Evolutionary conservation across 345 rosid genomes (phyloP).

Genomic region (Melastoma malabathricum): DNA sequence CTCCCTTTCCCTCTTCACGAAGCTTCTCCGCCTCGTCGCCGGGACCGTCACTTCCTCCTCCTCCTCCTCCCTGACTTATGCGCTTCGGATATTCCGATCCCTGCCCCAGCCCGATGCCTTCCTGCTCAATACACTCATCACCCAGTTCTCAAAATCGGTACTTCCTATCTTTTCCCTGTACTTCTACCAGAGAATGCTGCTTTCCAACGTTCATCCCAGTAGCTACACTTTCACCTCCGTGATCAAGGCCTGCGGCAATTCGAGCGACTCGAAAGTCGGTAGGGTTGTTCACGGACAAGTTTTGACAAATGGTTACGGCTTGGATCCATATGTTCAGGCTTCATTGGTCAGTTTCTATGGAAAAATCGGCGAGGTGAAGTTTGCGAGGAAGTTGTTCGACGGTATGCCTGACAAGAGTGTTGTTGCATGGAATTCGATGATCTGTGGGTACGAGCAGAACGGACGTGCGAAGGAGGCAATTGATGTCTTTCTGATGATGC

Average conservation of each 20-base stretch:
- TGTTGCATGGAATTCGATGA: conserved; percentile 77
- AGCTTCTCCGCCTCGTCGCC: conserved; percentile 52
- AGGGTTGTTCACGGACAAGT: conserved; percentile 46
- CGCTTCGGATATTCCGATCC: conserved; percentile 35
- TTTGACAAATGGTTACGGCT: conserved; percentile 38
- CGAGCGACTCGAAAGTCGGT: conserved; percentile 34
- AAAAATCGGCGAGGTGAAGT: conserved; percentile 23
- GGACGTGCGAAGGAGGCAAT: conserved; percentile 52
- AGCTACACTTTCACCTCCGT: conserved; percentile 67
- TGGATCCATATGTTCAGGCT: conserved; percentile 52
- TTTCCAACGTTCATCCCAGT: conserved; percentile 26
- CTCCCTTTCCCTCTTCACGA: conserved; percentile 58
- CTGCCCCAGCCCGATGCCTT: conserved; percentile 55
- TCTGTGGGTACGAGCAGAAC: conserved; percentile 74
- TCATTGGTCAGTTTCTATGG: conserved; percentile 48
- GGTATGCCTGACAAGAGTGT: conserved; percentile 40
- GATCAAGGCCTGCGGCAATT: conserved; percentile 53
- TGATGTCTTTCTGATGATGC: conserved; percentile 42
- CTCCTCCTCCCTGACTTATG: conserved; percentile 25
- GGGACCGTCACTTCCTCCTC: conserved; percentile 21
- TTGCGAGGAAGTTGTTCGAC: conserved; percentile 60
- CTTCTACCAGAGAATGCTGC: conserved; percentile 46
- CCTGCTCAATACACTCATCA: conserved; percentile 55
- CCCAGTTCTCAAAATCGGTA: conserved; percentile 33
- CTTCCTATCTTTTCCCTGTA: conserved; percentile 31